Evolutionary conservation across 2,329 filamentous ascomycete genomes (phyloP).

Genomic region (Neurospora sp.): DNA sequence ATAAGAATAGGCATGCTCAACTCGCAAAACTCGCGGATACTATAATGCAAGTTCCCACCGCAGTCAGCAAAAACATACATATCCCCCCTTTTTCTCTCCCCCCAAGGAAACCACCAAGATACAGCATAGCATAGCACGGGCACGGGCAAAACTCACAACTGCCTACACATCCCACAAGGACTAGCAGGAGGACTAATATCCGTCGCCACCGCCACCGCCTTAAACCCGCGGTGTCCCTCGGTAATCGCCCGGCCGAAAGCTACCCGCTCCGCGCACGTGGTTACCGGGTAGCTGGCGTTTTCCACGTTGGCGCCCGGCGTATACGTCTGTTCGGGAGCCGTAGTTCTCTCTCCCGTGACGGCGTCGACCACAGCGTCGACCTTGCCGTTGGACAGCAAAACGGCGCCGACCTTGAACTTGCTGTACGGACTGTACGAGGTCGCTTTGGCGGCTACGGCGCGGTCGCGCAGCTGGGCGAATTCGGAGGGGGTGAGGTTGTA

Average conservation of each 20-base stretch:
- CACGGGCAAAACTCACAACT: constrained; percentile 55
- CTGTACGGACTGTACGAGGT: constrained; percentile 90
- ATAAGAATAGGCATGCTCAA: constrained; percentile 73
- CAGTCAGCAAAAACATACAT: constrained; percentile 1
- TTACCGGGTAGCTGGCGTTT: constrained; percentile 86
- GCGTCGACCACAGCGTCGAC: background rate
- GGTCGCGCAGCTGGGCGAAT: constrained; percentile 51
- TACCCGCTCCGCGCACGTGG: constrained; percentile 92
- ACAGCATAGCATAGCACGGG: too few species aligned
- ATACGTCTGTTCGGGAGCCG: constrained; percentile 25
- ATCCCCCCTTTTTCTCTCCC: background rate
- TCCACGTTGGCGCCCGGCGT: constrained; percentile 82
- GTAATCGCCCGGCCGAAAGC: constrained; percentile 73
- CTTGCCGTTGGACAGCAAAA: too few species aligned
- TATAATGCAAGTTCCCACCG: constrained; percentile 23
- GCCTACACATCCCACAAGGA: constrained; percentile 93
- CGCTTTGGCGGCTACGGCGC: constrained; percentile 62
- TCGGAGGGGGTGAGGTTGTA: constrained; percentile 51
- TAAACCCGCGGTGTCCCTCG: constrained; percentile 48
- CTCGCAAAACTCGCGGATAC: constrained; percentile 67
- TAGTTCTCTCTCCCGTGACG: background rate
- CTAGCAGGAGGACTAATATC: constrained; percentile 61
- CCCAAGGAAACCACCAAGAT: too few species aligned
- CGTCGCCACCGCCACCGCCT: constrained; percentile 76
- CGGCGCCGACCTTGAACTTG: constrained; percentile 77